These are phyloP conservation scores for Fusarium sp. DNA, from an alignment of 2,329 filamentous ascomycete genomes.

Conservation along the genomic window DNA sequence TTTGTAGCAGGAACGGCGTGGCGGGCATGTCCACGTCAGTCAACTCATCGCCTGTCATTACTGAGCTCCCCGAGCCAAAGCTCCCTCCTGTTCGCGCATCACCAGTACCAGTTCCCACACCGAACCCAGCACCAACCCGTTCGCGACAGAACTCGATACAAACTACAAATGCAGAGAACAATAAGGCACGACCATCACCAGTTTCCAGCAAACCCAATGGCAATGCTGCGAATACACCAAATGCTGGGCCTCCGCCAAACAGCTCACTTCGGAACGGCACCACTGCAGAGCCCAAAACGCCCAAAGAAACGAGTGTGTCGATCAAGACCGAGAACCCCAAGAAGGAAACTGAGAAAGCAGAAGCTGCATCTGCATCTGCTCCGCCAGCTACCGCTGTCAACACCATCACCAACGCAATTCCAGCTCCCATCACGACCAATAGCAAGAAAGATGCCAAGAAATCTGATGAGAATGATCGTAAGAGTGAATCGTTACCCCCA, in stretches of 20 bases:
- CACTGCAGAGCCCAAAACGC: conserved; percentile 59
- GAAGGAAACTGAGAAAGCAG: conserved; percentile 50
- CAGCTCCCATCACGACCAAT: conserved; percentile 15
- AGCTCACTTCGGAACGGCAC: conserved; percentile 46
- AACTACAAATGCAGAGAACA: conserved; percentile 63
- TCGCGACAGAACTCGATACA: conserved; percentile 80
- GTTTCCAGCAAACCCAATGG: conserved; percentile 72
- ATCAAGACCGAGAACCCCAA: conserved; percentile 50
- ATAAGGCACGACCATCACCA: conserved; percentile 67
- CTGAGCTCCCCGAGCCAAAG: conserved; percentile 72
- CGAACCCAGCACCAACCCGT: conserved; percentile 75
- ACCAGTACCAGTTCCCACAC: conserved; percentile 66
- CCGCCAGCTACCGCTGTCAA: conserved; percentile 42
- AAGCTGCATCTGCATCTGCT: conserved; percentile 40
- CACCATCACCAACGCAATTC: neutral
- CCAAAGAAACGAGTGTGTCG: conserved; percentile 58
- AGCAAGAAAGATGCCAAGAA: conserved; percentile 60
- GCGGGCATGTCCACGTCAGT: conserved; percentile 74
- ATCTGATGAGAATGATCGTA: conserved; percentile 51
- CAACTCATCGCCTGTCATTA: conserved; percentile 80
- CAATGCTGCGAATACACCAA: conserved; percentile 53
- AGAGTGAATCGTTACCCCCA: conserved; percentile 60
- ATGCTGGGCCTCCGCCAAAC: conserved; percentile 49
- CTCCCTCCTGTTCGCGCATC: conserved; percentile 62
- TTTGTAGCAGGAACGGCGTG: conserved; percentile 50